Percentiles rank a stretch among this genome's conserved stretches.
Conservation (phyloP, 2,329 filamentous ascomycete genomes). For the Diaporthe destruens region DNA sequence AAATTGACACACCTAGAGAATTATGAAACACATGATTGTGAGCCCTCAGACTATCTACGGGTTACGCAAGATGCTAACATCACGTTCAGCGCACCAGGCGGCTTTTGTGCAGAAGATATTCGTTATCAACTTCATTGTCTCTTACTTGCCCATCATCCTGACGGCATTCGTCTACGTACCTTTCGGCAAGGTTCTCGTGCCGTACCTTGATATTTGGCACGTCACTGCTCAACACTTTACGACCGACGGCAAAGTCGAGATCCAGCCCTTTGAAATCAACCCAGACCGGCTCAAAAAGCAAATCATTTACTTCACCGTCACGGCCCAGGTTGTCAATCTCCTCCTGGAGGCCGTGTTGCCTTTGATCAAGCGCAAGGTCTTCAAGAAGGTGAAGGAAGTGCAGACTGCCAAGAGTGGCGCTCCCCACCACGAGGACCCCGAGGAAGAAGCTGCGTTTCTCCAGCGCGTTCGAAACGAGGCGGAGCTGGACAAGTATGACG, state of each 20-base stretch:
- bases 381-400: conserved; percentile 83
- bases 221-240: conserved; percentile 80
- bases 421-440: conserved; percentile 69
- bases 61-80: conserved; percentile 41
- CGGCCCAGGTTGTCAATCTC: conserved; percentile 90
- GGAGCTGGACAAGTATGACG: conserved; percentile 86
- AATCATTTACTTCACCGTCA: conserved; percentile 96
- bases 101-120: conserved; percentile 94
- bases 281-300: conserved; percentile 86
- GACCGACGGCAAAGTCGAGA: conserved; percentile 77
- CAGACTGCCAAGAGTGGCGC: conserved; percentile 68
- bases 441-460: conserved; percentile 85
- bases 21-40: conserved; percentile 85
- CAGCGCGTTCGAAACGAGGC: conserved; percentile 85
- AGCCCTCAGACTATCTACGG: conserved; percentile 33
- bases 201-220: conserved; percentile 86
- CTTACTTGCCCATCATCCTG: conserved; percentile 90
- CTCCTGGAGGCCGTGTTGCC: conserved; percentile 87
- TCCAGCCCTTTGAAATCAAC: conserved; percentile 82
- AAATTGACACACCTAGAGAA: conserved; percentile 88
- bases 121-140: conserved; percentile 95
- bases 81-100: conserved; percentile 75
- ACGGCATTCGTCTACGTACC: conserved; percentile 96
- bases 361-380: conserved; percentile 82
- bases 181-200: conserved; percentile 85